These are phyloP conservation scores for Breynia disticha DNA, from an alignment of 441 rosid species.

Conservation along the genomic window DNA sequence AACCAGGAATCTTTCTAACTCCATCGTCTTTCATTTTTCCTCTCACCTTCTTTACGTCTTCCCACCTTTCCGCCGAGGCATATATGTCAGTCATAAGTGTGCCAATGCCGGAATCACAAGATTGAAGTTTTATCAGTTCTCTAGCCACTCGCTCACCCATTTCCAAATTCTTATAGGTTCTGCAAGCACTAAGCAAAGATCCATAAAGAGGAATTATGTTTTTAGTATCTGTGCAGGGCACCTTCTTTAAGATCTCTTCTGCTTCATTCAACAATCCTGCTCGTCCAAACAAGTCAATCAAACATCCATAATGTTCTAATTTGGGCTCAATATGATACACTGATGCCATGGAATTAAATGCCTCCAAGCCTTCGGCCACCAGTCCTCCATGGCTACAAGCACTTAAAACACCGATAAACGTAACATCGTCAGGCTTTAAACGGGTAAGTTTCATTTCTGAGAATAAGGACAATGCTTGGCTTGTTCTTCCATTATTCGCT, in stretches of 20 bases:
- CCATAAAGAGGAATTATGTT: slow-evolving; percentile 42
- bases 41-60: slow-evolving; percentile 19
- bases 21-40: slow-evolving; percentile 22
- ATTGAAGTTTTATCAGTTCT: slow-evolving; percentile 31
- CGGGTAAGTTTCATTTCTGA: slow-evolving; percentile 33
- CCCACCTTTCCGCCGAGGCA: slow-evolving; percentile 23
- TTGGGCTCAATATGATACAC: slow-evolving; percentile 38
- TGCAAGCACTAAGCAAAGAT: slow-evolving; percentile 56
- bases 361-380: slow-evolving; percentile 32
- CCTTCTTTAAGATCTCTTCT: slow-evolving; percentile 22
- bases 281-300: slow-evolving; percentile 65
- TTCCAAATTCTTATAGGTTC: slow-evolving; percentile 39
- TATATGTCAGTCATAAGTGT: slow-evolving; percentile 37
- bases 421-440: slow-evolving; percentile 45
- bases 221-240: slow-evolving; percentile 17
- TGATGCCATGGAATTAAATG: slow-evolving; percentile 38
- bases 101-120: slow-evolving; percentile 44
- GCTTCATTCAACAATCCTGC: slow-evolving; percentile 53
- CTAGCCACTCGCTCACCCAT: slow-evolving; percentile 46
- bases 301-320: slow-evolving; percentile 55
- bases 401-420: slow-evolving; percentile 54
- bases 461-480: slow-evolving; percentile 40
- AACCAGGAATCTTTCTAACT: slow-evolving; percentile 22
- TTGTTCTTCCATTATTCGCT: slow-evolving; percentile 41
- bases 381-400: slow-evolving; percentile 71